These are phyloP conservation scores for Penicillium mononematosum DNA, from an alignment of 495 filamentous ascomycete genomes.

Conservation along the genomic window DNA sequence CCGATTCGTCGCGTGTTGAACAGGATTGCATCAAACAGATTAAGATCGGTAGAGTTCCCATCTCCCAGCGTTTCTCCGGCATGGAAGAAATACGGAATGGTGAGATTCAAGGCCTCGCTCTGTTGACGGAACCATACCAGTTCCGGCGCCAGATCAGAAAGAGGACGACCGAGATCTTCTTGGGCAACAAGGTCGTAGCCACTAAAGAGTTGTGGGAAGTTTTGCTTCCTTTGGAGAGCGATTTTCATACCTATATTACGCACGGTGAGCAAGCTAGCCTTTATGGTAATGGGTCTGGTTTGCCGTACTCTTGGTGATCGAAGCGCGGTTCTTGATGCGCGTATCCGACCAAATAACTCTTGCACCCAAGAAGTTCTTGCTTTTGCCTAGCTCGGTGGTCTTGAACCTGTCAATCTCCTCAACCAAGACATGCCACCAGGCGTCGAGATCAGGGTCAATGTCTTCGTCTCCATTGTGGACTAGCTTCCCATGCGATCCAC, in stretches of 20 bases:
- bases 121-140: conserved; percentile 25
- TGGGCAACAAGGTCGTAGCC: conserved; percentile 25
- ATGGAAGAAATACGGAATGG: conserved; percentile 26
- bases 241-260: neutral
- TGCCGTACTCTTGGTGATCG: conserved; percentile 3
- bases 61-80: conserved; percentile 27
- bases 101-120: conserved; percentile 12
- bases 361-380: conserved; percentile 17
- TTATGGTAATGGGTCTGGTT: neutral
- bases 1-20: conserved; percentile 26
- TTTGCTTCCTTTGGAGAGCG: neutral
- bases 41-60: conserved; percentile 24
- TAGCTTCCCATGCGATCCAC: neutral
- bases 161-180: conserved; percentile 24
- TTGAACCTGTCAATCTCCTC: conserved; percentile 21
- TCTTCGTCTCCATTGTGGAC: neutral
- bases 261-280: neutral
- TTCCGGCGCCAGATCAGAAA: conserved; percentile 19
- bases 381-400: conserved; percentile 3
- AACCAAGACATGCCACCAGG: conserved; percentile 17
- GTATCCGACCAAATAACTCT: conserved; percentile 15
- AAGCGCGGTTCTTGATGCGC: conserved; percentile 6
- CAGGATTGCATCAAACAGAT: conserved; percentile 23
- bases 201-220: conserved; percentile 17
- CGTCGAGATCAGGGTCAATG: conserved; percentile 1